These are phyloP conservation scores for Metarhizium robertsii DNA, from an alignment of 2,329 filamentous ascomycete species.

Conservation along the genomic window DNA sequence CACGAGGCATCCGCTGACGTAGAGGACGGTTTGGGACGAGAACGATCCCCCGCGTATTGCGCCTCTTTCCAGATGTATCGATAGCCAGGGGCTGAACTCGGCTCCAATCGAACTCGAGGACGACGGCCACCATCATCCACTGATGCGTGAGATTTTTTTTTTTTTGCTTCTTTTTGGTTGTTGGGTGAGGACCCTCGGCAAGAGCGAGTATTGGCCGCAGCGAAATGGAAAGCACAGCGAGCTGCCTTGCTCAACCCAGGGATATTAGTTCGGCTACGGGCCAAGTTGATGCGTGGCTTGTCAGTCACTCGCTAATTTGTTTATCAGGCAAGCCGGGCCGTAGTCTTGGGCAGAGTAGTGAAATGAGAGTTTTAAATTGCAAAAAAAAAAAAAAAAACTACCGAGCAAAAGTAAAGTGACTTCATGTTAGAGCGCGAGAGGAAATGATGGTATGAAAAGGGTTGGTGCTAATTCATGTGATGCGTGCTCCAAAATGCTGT, in stretches of 20 bases:
- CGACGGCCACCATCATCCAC: slow-evolving; percentile 18
- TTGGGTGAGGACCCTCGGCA: not conserved
- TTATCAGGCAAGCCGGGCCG: slow-evolving; percentile 22
- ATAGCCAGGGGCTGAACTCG: slow-evolving; percentile 22
- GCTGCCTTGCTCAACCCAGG: slow-evolving; percentile 11
- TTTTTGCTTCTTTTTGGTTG: not conserved
- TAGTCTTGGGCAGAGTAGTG: slow-evolving; percentile 22
- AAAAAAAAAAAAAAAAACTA: not conserved
- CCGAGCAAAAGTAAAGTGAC: no score
- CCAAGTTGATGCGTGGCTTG: slow-evolving; percentile 22
- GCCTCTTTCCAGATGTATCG: slow-evolving; percentile 15
- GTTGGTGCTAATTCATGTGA: not conserved
- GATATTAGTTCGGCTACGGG: slow-evolving; percentile 20
- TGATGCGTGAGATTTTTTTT: slow-evolving; percentile 17
- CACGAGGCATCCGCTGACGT: slow-evolving; percentile 20
- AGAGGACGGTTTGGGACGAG: slow-evolving; percentile 20
- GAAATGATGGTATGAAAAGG: not conserved
- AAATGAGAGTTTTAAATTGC: slow-evolving; percentile 4
- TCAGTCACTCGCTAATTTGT: slow-evolving; percentile 22
- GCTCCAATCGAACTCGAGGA: slow-evolving; percentile 15
- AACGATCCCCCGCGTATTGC: slow-evolving; percentile 16
- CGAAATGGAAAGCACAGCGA: slow-evolving; percentile 3
- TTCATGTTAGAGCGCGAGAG: not conserved
- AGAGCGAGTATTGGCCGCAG: slow-evolving; percentile 1
- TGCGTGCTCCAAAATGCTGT: not conserved